Evolutionary conservation across 805 yeast genomes (phyloP).

Genomic region (Metschnikowia hibisci): DNA sequence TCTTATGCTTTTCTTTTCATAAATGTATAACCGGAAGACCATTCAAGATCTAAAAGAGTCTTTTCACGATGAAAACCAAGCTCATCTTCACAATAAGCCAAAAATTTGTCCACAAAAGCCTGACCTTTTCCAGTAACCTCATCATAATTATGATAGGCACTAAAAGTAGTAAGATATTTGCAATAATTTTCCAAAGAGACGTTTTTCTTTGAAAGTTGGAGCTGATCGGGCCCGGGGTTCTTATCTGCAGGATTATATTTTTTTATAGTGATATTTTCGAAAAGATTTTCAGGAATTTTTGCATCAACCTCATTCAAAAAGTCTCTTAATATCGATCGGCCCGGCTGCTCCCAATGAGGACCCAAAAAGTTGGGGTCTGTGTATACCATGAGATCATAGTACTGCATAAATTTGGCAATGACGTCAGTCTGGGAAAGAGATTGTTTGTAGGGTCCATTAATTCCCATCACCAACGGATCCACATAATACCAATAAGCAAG

Average conservation of each 20-base stretch:
- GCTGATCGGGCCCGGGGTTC: slow-evolving; percentile 11
- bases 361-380: slow-evolving; percentile 48
- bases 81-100: slow-evolving; percentile 32
- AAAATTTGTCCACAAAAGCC: slow-evolving; percentile 32
- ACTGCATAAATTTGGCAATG: slow-evolving; percentile 20
- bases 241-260: slow-evolving; percentile 20
- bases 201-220: slow-evolving; percentile 27
- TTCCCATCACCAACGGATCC: slow-evolving; percentile 32
- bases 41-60: slow-evolving; percentile 40
- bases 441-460: slow-evolving; percentile 18
- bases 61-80: slow-evolving; percentile 43
- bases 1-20: slow-evolving; percentile 29
- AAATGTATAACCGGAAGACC: slow-evolving; percentile 51
- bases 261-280: slow-evolving; percentile 33
- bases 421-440: slow-evolving; percentile 13
- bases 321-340: slow-evolving; percentile 51
- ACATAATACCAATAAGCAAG: slow-evolving; percentile 21
- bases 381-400: slow-evolving; percentile 40
- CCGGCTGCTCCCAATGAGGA: slow-evolving; percentile 85
- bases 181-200: slow-evolving; percentile 45
- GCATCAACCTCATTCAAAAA: slow-evolving; percentile 41
- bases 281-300: slow-evolving; percentile 40
- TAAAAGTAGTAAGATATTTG: slow-evolving; percentile 63
- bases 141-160: slow-evolving; percentile 60
- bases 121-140: slow-evolving; percentile 32